Evolutionary conservation across 2,329 filamentous ascomycete species (phyloP).

Genomic region (Thermomyces lanuginosus): DNA sequence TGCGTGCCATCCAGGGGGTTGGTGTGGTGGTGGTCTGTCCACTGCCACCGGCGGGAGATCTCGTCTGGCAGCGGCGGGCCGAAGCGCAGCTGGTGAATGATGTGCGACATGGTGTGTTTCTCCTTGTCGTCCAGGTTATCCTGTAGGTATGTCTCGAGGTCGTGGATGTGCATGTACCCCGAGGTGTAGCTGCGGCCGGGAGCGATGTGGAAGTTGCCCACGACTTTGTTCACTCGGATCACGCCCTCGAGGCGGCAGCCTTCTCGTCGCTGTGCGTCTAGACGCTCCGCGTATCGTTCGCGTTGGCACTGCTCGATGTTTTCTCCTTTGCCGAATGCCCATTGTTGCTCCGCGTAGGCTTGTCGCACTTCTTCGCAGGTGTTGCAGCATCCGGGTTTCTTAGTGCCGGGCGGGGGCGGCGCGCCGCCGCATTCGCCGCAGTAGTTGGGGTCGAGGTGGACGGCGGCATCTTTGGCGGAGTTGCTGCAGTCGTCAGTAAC

Average conservation of each 20-base stretch:
- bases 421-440: conserved; percentile 91
- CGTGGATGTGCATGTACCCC: conserved; percentile 93
- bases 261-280: conserved; percentile 76
- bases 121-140: conserved; percentile 40
- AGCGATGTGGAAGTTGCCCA: conserved; percentile 97
- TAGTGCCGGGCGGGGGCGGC: conserved; percentile 48
- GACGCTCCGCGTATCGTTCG: conserved; percentile 79
- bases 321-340: conserved; percentile 87
- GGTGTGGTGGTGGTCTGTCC: conserved; percentile 70
- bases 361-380: conserved; percentile 94
- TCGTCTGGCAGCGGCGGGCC: conserved; percentile 75
- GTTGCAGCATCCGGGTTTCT: conserved; percentile 84
- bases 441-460: conserved; percentile 78
- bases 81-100: conserved; percentile 77
- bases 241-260: conserved; percentile 87
- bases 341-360: conserved; percentile 74
- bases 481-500: conserved; percentile 35
- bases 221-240: conserved; percentile 91
- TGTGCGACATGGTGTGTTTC: conserved; percentile 75
- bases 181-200: conserved; percentile 92
- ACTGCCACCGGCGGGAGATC: conserved; percentile 45
- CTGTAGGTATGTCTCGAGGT: conserved; percentile 88
- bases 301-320: conserved; percentile 88
- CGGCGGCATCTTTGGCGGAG: conserved; percentile 47
- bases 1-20: conserved; percentile 74